phyloP scores from a whole-genome alignment of 169 alveolate genomes.

The Perkinsus olseni region DNA sequence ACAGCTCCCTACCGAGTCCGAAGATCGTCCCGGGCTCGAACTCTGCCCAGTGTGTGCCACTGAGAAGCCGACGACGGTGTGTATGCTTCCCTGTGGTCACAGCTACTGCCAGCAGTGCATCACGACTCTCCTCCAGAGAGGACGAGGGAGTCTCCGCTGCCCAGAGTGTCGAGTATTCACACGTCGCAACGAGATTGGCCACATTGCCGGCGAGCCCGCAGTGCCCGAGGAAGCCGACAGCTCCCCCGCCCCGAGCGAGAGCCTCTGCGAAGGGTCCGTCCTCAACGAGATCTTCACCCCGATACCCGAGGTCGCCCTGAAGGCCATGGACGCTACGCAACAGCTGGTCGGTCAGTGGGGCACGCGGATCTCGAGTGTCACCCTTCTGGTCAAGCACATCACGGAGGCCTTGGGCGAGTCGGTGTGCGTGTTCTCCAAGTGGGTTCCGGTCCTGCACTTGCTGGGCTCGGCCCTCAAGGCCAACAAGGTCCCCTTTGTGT shows the following conservation, averaged over 20 bases:
- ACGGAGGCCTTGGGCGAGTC: neutral
- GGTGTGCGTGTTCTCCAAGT: neutral
- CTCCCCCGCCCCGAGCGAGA: neutral
- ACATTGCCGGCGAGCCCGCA: neutral
- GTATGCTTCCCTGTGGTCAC: neutral
- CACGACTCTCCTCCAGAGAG: neutral
- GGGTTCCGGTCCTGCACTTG: neutral
- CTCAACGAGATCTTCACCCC: neutral
- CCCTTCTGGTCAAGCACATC: neutral
- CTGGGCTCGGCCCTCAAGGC: neutral
- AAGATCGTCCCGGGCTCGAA: neutral
- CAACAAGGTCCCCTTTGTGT: neutral
- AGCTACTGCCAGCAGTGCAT: neutral
- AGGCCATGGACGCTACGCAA: neutral
- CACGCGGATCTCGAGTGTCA: neutral
- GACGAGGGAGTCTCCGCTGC: neutral
- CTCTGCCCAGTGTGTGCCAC: neutral
- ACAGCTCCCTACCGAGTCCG: neutral
- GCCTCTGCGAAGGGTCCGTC: neutral
- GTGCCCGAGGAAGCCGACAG: neutral
- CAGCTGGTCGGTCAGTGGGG: neutral
- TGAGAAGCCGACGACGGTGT: neutral
- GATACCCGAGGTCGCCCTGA: neutral
- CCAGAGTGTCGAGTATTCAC: neutral
- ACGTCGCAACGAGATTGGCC: neutral